Evolutionary conservation across 352 stramenopile species (phyloP).

Genomic region (Phytophthora ohioensis): DNA sequence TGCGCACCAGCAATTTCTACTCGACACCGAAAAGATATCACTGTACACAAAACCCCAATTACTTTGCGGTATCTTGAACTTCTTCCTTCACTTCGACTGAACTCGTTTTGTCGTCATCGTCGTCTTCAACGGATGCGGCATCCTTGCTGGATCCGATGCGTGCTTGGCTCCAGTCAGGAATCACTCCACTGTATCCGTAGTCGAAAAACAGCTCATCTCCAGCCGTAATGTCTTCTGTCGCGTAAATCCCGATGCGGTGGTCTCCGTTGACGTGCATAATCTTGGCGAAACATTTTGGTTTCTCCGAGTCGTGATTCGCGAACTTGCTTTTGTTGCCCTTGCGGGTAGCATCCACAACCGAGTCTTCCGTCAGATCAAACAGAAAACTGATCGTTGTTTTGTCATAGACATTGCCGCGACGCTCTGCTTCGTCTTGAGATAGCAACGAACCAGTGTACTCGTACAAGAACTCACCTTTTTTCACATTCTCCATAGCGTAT

Average conservation of each 20-base stretch:
- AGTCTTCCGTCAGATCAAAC: conserved; percentile 95
- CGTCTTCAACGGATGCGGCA: conserved; percentile 23
- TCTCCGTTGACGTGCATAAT: conserved; percentile 94
- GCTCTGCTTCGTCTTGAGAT: conserved; percentile 89
- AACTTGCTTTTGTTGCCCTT: conserved; percentile 98
- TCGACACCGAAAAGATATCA: not conserved
- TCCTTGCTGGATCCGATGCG: conserved; percentile 56
- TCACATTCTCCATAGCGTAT: conserved; percentile 63
- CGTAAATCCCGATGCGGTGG: conserved; percentile 95
- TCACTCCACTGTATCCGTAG: conserved; percentile 83
- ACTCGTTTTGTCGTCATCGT: conserved; percentile 15
- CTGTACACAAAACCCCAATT: conserved; percentile 3
- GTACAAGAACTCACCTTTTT: conserved; percentile 80
- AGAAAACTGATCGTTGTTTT: conserved; percentile 92
- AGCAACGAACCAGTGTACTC: conserved; percentile 93
- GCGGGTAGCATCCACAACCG: conserved; percentile 92
- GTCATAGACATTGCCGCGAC: conserved; percentile 91
- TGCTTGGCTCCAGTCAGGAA: conserved; percentile 82
- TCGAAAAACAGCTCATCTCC: conserved; percentile 91
- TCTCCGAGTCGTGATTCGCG: conserved; percentile 86
- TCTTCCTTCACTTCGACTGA: conserved; percentile 26
- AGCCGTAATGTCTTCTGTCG: conserved; percentile 85
- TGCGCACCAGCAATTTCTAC: not conserved
- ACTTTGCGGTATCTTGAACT: conserved; percentile 2
- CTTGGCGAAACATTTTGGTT: conserved; percentile 86